Conservation (phyloP, 805 yeast genomes). For the Candida lessepsii region DNA sequence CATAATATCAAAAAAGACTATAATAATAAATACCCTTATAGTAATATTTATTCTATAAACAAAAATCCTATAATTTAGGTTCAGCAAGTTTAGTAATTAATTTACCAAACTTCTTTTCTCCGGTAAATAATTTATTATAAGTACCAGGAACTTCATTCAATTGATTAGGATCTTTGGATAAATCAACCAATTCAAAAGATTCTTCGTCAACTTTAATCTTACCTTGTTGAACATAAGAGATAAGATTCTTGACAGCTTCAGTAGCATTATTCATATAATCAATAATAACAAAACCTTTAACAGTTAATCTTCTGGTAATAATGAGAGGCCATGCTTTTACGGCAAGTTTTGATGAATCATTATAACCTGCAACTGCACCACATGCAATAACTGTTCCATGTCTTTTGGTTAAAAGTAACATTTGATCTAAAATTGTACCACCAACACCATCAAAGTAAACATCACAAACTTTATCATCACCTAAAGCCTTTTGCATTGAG, state of each 20-base stretch:
- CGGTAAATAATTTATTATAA: conserved; percentile 48
- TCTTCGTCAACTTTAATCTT: conserved; percentile 16
- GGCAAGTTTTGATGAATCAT: conserved; percentile 19
- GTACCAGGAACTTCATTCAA: conserved; percentile 45
- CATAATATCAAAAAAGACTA: no score
- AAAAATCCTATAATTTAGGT: conserved; percentile 9
- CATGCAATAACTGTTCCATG: conserved; percentile 28
- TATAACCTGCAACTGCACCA: conserved; percentile 36
- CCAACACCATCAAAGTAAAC: conserved; percentile 27
- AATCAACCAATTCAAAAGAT: conserved; percentile 22
- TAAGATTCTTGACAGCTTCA: conserved; percentile 15
- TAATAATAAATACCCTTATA: no score
- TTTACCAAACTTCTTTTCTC: conserved; percentile 49
- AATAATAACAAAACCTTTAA: conserved; percentile 22
- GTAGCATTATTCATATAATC: conserved; percentile 16
- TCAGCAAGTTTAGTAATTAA: conserved; percentile 44
- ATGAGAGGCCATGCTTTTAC: conserved; percentile 24
- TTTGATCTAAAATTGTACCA: conserved; percentile 21
- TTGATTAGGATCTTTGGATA: conserved; percentile 28
- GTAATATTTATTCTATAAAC: not conserved
- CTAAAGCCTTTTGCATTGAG: conserved; percentile 21
- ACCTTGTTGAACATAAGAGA: conserved; percentile 18
- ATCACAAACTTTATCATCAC: conserved; percentile 40
- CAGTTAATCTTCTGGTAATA: conserved; percentile 18
- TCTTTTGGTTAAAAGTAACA: conserved; percentile 17